These are phyloP conservation scores for Ceratopteris richardii DNA, from an alignment of 75 land plant species.

Conservation along the genomic window DNA sequence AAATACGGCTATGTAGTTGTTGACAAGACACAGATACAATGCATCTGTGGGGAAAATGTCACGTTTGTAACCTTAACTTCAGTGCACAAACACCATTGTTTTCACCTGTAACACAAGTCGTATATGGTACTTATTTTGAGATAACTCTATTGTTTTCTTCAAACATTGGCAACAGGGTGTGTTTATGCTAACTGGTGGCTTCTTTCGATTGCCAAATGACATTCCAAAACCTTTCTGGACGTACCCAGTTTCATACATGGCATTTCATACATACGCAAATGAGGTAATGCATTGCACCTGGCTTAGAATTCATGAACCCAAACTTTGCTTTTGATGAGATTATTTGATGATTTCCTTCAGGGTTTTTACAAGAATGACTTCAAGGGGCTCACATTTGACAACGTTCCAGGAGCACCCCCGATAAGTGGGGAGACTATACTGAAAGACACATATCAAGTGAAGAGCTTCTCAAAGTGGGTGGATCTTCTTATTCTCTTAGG, in stretches of 20 bases:
- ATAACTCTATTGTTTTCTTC: too few relatives aligned
- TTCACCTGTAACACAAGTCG: too few relatives aligned
- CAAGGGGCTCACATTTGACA: conserved; percentile 37
- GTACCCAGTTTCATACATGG: conserved; percentile 58
- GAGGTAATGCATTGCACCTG: conserved; percentile 36
- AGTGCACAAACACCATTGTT: too few relatives aligned
- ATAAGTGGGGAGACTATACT: conserved; percentile 34
- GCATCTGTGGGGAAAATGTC: too few relatives aligned
- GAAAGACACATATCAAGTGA: conserved; percentile 34
- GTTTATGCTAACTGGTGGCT: conserved; percentile 61
- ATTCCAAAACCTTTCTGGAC: conserved; percentile 65
- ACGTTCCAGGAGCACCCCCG: conserved; percentile 16
- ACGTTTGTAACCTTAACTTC: too few relatives aligned
- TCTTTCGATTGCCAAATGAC: conserved; percentile 58
- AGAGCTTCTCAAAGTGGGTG: conserved; percentile 57
- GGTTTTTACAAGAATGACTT: conserved; percentile 59
- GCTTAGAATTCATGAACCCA: too few relatives aligned
- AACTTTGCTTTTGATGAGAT: too few relatives aligned
- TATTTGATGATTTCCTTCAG: too few relatives aligned
- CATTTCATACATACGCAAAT: conserved; percentile 46
- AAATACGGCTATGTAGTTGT: background rate
- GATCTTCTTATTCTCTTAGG: conserved; percentile 44
- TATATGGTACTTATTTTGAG: too few relatives aligned
- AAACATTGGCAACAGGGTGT: conserved; percentile 41
- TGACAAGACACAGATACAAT: background rate